Conservation (phyloP, 257 asterid species). For the Verbena officinalis region DNA sequence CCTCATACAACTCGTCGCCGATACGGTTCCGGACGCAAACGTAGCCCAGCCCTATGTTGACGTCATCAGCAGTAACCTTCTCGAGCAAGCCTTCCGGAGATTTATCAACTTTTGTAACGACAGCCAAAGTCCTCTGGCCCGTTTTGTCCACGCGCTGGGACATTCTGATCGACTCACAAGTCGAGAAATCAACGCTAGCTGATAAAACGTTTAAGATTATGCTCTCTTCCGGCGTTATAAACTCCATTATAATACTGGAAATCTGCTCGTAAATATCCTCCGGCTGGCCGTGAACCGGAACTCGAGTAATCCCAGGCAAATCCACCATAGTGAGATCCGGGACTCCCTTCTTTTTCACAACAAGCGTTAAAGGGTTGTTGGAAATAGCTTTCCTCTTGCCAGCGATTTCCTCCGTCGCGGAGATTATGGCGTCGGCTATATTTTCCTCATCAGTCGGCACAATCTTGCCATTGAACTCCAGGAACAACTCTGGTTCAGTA, state of each 20-base stretch:
- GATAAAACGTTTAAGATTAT: slow-evolving; percentile 44
- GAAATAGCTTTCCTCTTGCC: slow-evolving; percentile 45
- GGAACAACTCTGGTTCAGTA: slow-evolving; percentile 22
- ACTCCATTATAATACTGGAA: slow-evolving; percentile 35
- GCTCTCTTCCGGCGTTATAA: slow-evolving; percentile 45
- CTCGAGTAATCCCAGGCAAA: slow-evolving; percentile 46
- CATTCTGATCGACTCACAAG: slow-evolving; percentile 42
- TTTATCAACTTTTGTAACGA: slow-evolving; percentile 43
- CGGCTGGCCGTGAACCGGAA: slow-evolving; percentile 45
- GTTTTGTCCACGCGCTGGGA: slow-evolving; percentile 38
- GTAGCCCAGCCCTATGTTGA: slow-evolving; percentile 22
- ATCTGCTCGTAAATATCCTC: slow-evolving; percentile 47
- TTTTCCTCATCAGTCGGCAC: slow-evolving; percentile 34
- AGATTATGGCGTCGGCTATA: slow-evolving; percentile 20
- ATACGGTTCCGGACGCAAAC: slow-evolving; percentile 31
- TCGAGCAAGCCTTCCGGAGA: slow-evolving; percentile 30
- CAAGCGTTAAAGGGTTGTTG: slow-evolving; percentile 29
- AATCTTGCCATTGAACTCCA: slow-evolving; percentile 24
- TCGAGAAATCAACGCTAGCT: slow-evolving; percentile 38
- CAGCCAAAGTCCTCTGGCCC: slow-evolving; percentile 47
- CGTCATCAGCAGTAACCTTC: slow-evolving; percentile 21
- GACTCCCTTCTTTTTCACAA: slow-evolving; percentile 37
- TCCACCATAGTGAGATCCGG: slow-evolving; percentile 48
- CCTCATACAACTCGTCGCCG: slow-evolving; percentile 22
- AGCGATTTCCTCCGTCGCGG: slow-evolving; percentile 37